Base-by-base conservation (phyloP, 2,329 filamentous ascomycete genomes). In the Coleophoma cylindrospora region DNA sequence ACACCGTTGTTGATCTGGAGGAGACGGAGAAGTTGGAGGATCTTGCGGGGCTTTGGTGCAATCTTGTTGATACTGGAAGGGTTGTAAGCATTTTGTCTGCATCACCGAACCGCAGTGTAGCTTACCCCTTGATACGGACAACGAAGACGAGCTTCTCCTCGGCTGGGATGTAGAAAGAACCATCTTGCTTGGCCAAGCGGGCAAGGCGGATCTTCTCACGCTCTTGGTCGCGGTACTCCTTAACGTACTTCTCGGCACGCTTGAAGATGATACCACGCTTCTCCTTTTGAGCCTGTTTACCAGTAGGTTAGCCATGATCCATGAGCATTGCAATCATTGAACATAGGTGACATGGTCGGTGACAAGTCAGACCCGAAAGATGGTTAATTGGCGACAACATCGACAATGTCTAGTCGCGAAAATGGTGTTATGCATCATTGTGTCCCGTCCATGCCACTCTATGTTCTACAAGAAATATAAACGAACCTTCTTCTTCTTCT, bases 1-100 rank as follows among this genome's bases (percentile, higher is more conserved):
- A 96, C 90, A 76, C 92, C 94, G 76, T 96, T 97, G 89, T 99
- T 99, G 88, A 99, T 99, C 83, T 99, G 94, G 68, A 99, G 87
- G 62, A 99, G 90, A 82, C 94, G 92, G 73, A 99, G 91, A 56
- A 99, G 89, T 80, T 99, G 94, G 67, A 99, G 86, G 70, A 96
- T 97, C 87, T 99, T 99, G 83, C 94, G 91, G 76, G 95, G 95
- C 89, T 99, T 97, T 67, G 94, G 94, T 72, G 95, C 86, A 68
- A 99, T 97, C 89, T 99, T 99, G 89, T 97, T 97, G 91, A 99
- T 97, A 95, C 92, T 86, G 57, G 43, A 45, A 12, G n/a, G 27
- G 3, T 21, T 49, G 45, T 64, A 44, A 59, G 53, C 6, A 34
- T 9, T 34, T 40, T 57, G 45, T 19, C 10, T 17, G 61, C 9